Base-by-base conservation (phyloP, 371 early-diverging fungal genomes). In the Syncephalis plumigaleata region DNA sequence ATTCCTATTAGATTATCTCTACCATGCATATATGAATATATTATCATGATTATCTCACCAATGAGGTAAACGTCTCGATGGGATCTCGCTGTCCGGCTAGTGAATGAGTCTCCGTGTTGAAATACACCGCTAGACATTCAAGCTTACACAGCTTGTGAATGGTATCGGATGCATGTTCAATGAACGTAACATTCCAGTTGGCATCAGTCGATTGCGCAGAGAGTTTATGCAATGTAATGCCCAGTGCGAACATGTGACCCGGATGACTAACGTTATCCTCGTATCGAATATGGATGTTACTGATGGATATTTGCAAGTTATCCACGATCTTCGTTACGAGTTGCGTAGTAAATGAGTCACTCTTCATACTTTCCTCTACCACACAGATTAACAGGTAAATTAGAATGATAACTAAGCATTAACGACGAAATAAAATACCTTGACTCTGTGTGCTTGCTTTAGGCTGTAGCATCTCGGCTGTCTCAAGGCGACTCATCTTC, bases 261-360 rank as follows among this genome's bases (percentile, higher is more conserved):
- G 81, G 78, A 50, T 77, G 71, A 26, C 83, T 83, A 42, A 78
- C 54, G 46, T 70, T 65, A 62, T 98, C 98, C 55, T 92, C 95
- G 56, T 90, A 98, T 25, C 93, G 71, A 43, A 98, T 67, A 60
- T 96, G 96, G 44, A 98, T 95, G 61, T 91, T 90, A 40, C 83
- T 79, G 48, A 98, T 87, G 3, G 86, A 80, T 11, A 98, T 73
- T 53, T 98, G 95, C 36, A 98, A 58, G 54, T 98, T 98, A 55
- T 98, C 94, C 8, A 96, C 75, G 21, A 98, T 85, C 58, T 90
- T 87, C 2, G 91, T 84, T 25, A 87, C 68, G 9, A 97, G 71
- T 55, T 87, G 90, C 31, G 70, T 81, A 26, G 75, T 61, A 57
- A 86, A 86, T 4, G 81, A 81, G n/a, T 74, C 74, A 43, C 77